phyloP scores from a whole-genome alignment of 768 basidiomycete genomes.

The Agrocybe chaxingu region DNA sequence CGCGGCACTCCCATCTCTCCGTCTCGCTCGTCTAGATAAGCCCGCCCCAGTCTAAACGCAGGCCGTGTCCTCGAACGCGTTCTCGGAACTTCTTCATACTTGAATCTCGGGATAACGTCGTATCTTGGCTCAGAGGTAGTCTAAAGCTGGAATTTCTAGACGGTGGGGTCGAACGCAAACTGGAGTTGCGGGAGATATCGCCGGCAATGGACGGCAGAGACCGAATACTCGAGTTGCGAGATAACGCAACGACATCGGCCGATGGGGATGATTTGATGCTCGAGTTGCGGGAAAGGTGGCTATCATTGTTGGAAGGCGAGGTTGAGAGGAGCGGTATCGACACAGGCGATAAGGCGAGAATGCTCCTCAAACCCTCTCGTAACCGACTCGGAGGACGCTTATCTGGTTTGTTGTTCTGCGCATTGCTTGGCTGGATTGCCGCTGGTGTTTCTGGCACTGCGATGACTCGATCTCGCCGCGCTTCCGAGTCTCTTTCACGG shows the following conservation, averaged over 20 bases:
- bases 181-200: background rate
- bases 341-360: slow-evolving; percentile 18
- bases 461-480: background rate
- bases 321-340: background rate
- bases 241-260: background rate
- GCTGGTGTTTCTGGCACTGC: too few species aligned
- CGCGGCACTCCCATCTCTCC: slow-evolving; percentile 25
- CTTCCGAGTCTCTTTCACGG: slow-evolving; percentile 5
- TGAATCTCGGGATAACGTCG: slow-evolving; percentile 19
- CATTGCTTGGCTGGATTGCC: too few species aligned
- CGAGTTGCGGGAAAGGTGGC: slow-evolving; percentile 2
- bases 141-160: background rate
- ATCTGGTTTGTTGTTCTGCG: background rate
- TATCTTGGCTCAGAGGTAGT: slow-evolving; percentile 1
- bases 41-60: slow-evolving; percentile 14
- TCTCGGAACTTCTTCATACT: slow-evolving; percentile 27
- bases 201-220: background rate
- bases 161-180: background rate
- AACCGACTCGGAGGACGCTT: slow-evolving; percentile 12
- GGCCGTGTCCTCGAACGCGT: slow-evolving; percentile 25
- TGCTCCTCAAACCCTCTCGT: slow-evolving; percentile 20
- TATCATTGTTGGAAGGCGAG: background rate
- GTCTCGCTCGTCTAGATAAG: slow-evolving; percentile 26
- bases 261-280: slow-evolving; percentile 1
- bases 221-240: background rate